Percentiles rank a stretch among this genome's conserved stretches.
Conservation (phyloP, 2,329 filamentous ascomycete genomes). For the Alternaria panax region DNA sequence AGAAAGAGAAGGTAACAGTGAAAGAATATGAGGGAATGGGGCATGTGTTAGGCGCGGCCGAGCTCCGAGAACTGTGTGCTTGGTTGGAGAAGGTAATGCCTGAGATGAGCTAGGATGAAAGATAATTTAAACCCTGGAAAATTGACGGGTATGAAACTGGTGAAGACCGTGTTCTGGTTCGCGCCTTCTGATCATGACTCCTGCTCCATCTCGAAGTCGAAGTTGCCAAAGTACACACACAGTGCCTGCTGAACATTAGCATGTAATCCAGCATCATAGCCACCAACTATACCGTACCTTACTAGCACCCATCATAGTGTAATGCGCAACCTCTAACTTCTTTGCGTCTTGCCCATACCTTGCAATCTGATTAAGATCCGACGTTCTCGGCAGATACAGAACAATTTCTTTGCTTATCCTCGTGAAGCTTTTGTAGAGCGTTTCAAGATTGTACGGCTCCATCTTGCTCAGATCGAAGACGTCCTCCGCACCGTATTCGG, state of each 20-base stretch:
- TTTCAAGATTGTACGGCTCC: slow-evolving; percentile 78
- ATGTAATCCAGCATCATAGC: not conserved
- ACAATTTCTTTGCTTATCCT: slow-evolving; percentile 63
- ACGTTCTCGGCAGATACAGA: slow-evolving; percentile 78
- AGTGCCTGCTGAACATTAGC: slow-evolving; percentile 53
- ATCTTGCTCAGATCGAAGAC: slow-evolving; percentile 86
- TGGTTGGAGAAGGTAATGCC: slow-evolving; percentile 55
- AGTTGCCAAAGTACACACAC: slow-evolving; percentile 66
- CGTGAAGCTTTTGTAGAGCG: slow-evolving; percentile 52
- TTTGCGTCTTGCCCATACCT: slow-evolving; percentile 41
- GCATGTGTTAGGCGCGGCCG: slow-evolving; percentile 52
- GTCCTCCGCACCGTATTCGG: slow-evolving; percentile 67
- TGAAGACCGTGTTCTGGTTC: not conserved
- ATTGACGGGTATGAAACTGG: not conserved
- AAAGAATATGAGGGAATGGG: slow-evolving; percentile 60
- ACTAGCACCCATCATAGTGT: slow-evolving; percentile 88
- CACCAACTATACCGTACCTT: slow-evolving; percentile 64
- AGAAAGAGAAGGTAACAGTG: slow-evolving; percentile 49
- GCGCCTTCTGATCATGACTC: slow-evolving; percentile 15
- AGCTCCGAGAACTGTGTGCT: slow-evolving; percentile 56
- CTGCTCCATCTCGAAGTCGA: slow-evolving; percentile 47
- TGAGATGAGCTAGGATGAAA: not conserved
- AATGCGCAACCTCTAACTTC: slow-evolving; percentile 66
- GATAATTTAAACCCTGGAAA: not conserved
- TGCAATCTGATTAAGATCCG: slow-evolving; percentile 50